These are phyloP conservation scores for Candida tallmaniae DNA, from an alignment of 805 yeast genomes.

Conservation along the genomic window DNA sequence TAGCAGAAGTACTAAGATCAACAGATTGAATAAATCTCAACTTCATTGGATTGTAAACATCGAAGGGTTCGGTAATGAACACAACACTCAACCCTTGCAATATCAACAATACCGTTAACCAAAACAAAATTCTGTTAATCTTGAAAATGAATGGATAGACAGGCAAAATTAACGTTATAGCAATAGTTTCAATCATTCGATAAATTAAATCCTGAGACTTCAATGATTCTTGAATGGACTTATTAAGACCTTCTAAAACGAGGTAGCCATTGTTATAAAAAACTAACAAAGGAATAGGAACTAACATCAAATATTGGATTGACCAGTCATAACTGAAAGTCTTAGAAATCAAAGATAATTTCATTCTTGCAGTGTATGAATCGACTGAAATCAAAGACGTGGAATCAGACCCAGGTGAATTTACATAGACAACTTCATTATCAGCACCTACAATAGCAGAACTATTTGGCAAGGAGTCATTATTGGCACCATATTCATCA, in stretches of 20 bases:
- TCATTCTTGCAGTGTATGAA: constrained; percentile 9
- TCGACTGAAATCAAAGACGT: constrained; percentile 22
- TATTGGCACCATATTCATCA: constrained; percentile 16
- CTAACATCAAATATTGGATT: constrained; percentile 61
- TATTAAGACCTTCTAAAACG: constrained; percentile 59
- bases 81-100: constrained; percentile 31
- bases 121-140: constrained; percentile 48
- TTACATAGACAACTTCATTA: too few species aligned
- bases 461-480: constrained; percentile 7
- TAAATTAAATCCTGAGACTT: constrained; percentile 36
- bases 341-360: constrained; percentile 16
- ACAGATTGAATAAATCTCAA: constrained; percentile 63
- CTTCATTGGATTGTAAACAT: constrained; percentile 61
- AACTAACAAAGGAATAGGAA: constrained; percentile 58
- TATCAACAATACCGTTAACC: constrained; percentile 15
- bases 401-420: constrained; percentile 5
- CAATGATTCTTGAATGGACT: constrained; percentile 66
- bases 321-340: constrained; percentile 77
- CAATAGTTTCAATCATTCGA: constrained; percentile 22
- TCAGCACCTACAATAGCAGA: constrained; percentile 2
- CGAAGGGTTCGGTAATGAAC: constrained; percentile 52
- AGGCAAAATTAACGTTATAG: constrained; percentile 39
- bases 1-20: constrained; percentile 34
- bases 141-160: constrained; percentile 67
- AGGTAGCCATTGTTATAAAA: constrained; percentile 54